Evolutionary conservation across 2,329 filamentous ascomycete genomes (phyloP).

Genomic region (Aspergillus felis): DNA sequence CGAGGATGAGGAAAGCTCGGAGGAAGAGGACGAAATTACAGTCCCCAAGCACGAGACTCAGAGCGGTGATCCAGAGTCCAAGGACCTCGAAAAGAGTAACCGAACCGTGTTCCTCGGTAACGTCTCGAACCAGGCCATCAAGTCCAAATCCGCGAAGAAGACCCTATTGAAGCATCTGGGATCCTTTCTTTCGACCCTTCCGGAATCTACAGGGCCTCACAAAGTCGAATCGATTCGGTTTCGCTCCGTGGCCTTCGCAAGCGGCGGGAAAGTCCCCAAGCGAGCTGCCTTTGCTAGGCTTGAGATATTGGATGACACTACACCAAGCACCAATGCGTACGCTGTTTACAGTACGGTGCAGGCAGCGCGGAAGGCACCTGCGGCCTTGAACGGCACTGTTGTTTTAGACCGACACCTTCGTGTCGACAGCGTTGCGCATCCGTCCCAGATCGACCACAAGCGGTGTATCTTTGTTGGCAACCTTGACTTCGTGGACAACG

Average conservation of each 20-base stretch:
- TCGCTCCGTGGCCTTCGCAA: conserved; percentile 83
- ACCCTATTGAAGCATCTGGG: conserved; percentile 69
- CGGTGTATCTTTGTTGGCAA: conserved; percentile 97
- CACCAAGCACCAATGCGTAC: conserved; percentile 91
- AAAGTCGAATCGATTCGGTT: conserved; percentile 90
- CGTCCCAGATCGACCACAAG: conserved; percentile 73
- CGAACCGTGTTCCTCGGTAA: conserved; percentile 93
- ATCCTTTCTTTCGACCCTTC: conserved; percentile 63
- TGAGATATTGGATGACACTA: conserved; percentile 84
- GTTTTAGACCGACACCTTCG: conserved; percentile 84
- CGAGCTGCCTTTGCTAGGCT: conserved; percentile 92
- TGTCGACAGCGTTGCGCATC: conserved; percentile 87
- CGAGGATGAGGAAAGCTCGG: conserved; percentile 30
- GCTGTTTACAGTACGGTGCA: conserved; percentile 74
- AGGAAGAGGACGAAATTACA: conserved; percentile 25
- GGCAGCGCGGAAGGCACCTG: conserved; percentile 71
- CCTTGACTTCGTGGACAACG: conserved; percentile 91
- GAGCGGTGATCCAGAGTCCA: conserved; percentile 31
- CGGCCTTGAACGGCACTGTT: conserved; percentile 75
- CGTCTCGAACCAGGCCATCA: conserved; percentile 77
- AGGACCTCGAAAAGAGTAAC: conserved; percentile 75
- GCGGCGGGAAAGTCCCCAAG: conserved; percentile 69
- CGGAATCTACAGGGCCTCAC: conserved; percentile 51
- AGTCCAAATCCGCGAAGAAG: conserved; percentile 76
- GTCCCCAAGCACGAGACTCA: conserved; percentile 40